phyloP scores from a whole-genome alignment of 2,329 filamentous ascomycete genomes.

The Aspergillus japonicus region DNA sequence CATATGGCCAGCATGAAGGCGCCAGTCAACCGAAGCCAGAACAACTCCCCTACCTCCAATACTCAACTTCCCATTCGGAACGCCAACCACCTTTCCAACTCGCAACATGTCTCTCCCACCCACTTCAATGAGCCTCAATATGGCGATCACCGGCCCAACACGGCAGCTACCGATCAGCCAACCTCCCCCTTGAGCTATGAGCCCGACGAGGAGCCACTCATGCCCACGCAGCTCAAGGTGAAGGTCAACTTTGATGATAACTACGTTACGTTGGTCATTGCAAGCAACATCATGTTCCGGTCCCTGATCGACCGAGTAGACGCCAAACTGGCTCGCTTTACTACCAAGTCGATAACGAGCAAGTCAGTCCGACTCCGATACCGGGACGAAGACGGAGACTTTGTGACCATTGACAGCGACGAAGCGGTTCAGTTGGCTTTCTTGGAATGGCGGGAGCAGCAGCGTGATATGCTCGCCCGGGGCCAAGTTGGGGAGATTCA shows the following conservation, averaged over 20 bases:
- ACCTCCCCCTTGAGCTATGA: slow-evolving; percentile 37
- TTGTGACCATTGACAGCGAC: slow-evolving; percentile 88
- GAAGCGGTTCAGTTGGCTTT: slow-evolving; percentile 97
- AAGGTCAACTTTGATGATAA: slow-evolving; percentile 91
- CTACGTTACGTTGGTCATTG: slow-evolving; percentile 92
- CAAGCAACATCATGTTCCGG: slow-evolving; percentile 91
- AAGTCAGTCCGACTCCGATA: slow-evolving; percentile 86
- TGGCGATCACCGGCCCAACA: slow-evolving; percentile 31
- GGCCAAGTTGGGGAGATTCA: slow-evolving; percentile 86
- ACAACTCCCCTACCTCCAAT: slow-evolving; percentile 67
- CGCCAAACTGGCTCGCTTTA: slow-evolving; percentile 85
- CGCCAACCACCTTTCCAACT: slow-evolving; percentile 63
- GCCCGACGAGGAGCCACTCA: slow-evolving; percentile 44
- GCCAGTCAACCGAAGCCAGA: slow-evolving; percentile 72
- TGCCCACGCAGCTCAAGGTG: slow-evolving; percentile 82
- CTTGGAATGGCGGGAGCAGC: slow-evolving; percentile 84
- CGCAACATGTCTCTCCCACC: slow-evolving; percentile 46
- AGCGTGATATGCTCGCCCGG: slow-evolving; percentile 58
- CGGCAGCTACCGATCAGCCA: slow-evolving; percentile 30
- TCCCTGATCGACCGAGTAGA: slow-evolving; percentile 94
- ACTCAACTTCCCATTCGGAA: slow-evolving; percentile 65
- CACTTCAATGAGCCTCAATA: slow-evolving; percentile 44
- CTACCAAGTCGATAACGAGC: slow-evolving; percentile 76
- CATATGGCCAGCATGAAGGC: slow-evolving; percentile 62
- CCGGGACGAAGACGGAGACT: slow-evolving; percentile 87